Base-by-base conservation (phyloP, 176 grass and related monocot species). In the Pharus latifolius region DNA sequence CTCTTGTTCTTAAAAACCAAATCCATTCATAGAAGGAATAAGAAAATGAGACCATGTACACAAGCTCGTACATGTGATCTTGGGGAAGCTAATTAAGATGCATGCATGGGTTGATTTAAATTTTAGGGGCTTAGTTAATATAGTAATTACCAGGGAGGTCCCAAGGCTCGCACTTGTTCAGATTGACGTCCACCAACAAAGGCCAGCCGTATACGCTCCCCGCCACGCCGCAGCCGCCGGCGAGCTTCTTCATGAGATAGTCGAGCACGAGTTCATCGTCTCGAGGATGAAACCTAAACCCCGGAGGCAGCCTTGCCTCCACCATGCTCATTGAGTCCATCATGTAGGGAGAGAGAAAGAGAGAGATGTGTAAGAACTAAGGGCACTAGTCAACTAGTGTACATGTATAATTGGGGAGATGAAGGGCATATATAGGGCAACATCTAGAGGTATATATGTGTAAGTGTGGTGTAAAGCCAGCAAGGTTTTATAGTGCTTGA, bases 81-180 rank as follows among this genome's bases (percentile, higher is more conserved):
- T n/a, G n/a, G n/a, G n/a, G n/a, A n/a, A n/a, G n/a, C n/a, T n/a
- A n/a, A 56, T 23, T 50, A 20, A 53, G 48, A 19, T 46, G 11
- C 61, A 50, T 37, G 34, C 49, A 48, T 16, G 40, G 58, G 2
- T 42, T 38, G 9, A 38, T 38, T 38, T 38, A 4, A 38, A 38
- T 38, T 38, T 38, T 9, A 50, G 6, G 37, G 13, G n/a, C n/a
- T n/a, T n/a, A n/a, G n/a, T n/a, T n/a, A n/a, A n/a, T n/a, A n/a
- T n/a, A n/a, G n/a, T n/a, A n/a, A 40, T 73, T 48, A 85, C 82
- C 82, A 24, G 82, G 82, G 34, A 85, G 75, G 10, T 85, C 82
- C 82, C 82, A 85, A 0, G 82, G 82, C 60, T 85, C 82, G 67
- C 76, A n/a, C n/a, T n/a, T n/a, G n/a, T n/a, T n/a, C n/a, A n/a